These are phyloP conservation scores for Letharia columbiana DNA, from an alignment of 495 filamentous ascomycete species.

Conservation along the genomic window DNA sequence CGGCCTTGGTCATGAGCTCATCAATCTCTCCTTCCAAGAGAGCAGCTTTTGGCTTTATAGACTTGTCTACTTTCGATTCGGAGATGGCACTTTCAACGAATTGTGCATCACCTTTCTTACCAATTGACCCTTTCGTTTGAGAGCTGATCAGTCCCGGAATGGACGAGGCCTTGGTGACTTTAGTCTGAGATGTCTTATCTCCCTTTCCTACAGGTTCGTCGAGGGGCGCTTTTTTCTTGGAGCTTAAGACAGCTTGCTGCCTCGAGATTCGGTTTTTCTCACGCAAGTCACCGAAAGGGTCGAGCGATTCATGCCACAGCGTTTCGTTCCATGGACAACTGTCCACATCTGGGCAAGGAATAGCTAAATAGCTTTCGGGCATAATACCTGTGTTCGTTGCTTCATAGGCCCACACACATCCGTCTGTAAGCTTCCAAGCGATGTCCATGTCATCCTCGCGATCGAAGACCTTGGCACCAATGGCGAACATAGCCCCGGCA, in stretches of 20 bases:
- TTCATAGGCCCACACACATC: conserved; percentile 91
- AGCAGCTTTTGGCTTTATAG: not conserved
- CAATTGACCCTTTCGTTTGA: not conserved
- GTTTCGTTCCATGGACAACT: conserved; percentile 74
- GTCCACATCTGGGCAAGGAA: conserved; percentile 57
- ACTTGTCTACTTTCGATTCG: not conserved
- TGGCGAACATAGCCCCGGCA: conserved; percentile 84
- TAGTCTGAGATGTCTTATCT: not conserved
- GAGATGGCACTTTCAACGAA: not conserved
- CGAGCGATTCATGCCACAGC: conserved; percentile 48
- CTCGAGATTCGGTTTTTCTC: conserved; percentile 28
- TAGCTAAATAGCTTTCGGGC: conserved; percentile 63
- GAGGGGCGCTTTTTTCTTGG: conserved; percentile 31
- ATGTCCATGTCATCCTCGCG: conserved; percentile 72
- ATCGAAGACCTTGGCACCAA: conserved; percentile 80
- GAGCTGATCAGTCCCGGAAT: not conserved
- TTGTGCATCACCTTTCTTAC: not conserved
- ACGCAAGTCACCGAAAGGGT: conserved; percentile 40
- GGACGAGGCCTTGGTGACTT: conserved; percentile 2
- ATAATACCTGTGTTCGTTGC: conserved; percentile 76
- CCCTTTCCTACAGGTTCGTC: conserved; percentile 12
- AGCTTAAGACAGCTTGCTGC: conserved; percentile 21
- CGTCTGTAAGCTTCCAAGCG: conserved; percentile 75
- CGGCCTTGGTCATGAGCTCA: not conserved
- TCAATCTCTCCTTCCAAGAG: conserved; percentile 4